These are phyloP conservation scores for Aureobasidium sp. DNA, from an alignment of 2,329 filamentous ascomycete species.

Conservation along the genomic window DNA sequence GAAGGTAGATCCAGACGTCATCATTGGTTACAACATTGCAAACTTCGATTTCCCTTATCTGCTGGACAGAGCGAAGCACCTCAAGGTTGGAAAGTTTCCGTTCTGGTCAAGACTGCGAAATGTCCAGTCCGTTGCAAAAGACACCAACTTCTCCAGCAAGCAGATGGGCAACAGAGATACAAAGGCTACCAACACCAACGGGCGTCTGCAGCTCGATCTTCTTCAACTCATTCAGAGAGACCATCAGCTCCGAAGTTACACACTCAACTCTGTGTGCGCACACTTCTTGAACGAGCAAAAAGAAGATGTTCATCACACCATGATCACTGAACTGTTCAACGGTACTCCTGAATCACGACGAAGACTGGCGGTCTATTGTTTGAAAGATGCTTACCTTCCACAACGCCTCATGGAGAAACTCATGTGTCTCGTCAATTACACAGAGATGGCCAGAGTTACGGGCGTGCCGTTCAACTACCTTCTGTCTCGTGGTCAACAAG, in stretches of 20 bases:
- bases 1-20: constrained; percentile 88
- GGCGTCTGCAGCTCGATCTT: constrained; percentile 83
- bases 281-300: constrained; percentile 97
- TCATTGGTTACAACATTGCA: constrained; percentile 97
- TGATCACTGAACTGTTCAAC: constrained; percentile 98
- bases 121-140: constrained; percentile 60
- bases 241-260: constrained; percentile 92
- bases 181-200: constrained; percentile 90
- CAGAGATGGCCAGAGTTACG: constrained; percentile 98
- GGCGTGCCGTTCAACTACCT: constrained; percentile 96
- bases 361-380: constrained; percentile 85
- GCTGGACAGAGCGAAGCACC: constrained; percentile 73
- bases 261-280: constrained; percentile 88
- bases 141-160: constrained; percentile 89
- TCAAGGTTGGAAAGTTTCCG: constrained; percentile 73
- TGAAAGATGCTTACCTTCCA: constrained; percentile 95
- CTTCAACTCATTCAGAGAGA: constrained; percentile 93
- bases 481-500: constrained; percentile 84
- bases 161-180: constrained; percentile 96
- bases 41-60: constrained; percentile 99
- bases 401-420: constrained; percentile 94
- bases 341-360: constrained; percentile 88
- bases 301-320: constrained; percentile 96
- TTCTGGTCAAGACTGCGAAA: constrained; percentile 77
- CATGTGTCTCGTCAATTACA: constrained; percentile 98